Evolutionary conservation across 225 moss, liverwort and hornwort species (phyloP), one percentile per base, ranked within the genome.

Genomic region (Sphagnum contortum): DNA sequence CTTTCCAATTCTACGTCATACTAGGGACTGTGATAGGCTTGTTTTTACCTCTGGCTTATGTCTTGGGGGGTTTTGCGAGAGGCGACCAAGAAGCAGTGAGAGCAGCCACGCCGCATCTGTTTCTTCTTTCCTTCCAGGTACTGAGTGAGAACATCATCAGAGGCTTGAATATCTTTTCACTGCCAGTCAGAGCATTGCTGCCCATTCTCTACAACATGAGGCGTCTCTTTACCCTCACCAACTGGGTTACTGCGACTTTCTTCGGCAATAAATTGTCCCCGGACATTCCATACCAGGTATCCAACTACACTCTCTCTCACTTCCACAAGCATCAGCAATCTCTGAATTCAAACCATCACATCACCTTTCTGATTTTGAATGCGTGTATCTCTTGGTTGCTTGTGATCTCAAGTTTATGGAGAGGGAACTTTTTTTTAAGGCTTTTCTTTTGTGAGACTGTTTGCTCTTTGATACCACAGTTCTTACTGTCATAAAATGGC

Each of bases 61-160:
- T 96, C 8, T 6, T 96, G 48, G 96, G 96, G 0, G 96, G 96
- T 29, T 96, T 96, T 57, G 96, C 96, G 2, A 68, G 92, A 3
- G 85, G 87, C 2, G 96, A 96, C 60, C 92, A 88, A 46, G 69
- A 67, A 0, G 75, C 90, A 0, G 96, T 96, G 13, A 78, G 83
- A 2, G 87, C 90, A 4, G 96, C 96, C 0, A 80, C 92, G 5
- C 92, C 96, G 9, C 96, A 96, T 73, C 64, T 96, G 60, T 96
- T 96, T 44, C 76, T 96, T 2, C 78, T 96, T 6, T 96, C 96
- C 3, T 92, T 88, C 67, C 96, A 98, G 73, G 85, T 92, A 45
- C 54, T 98, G 69, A 90, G 87, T 2, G 96, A 98, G 74, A 92
- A 90, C 69, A 64, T 98, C 0, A 90, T 98, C 4, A 83, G 77